Percentiles rank a stretch among this genome's conserved stretches.
Evolutionary conservation across 805 yeast species (phyloP).

Genomic region (Hanseniaspora lachancei): DNA sequence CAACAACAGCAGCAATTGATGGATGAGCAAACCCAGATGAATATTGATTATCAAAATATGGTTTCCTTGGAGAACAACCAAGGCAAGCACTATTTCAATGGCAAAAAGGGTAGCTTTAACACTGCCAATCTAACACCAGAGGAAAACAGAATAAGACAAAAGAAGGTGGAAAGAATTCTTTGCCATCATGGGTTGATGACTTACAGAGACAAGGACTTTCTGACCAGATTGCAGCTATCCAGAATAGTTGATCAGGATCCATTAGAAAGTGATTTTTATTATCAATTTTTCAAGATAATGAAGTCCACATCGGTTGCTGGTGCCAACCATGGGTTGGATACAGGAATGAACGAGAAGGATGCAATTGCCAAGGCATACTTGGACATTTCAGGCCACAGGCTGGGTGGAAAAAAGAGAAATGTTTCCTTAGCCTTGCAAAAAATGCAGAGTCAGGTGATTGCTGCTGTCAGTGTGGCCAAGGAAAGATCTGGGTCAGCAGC

Average conservation of each 20-base stretch:
- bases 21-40: neutral
- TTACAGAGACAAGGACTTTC: slow-evolving; percentile 91
- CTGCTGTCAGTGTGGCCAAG: slow-evolving; percentile 89
- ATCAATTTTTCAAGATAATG: slow-evolving; percentile 75
- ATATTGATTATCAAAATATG: slow-evolving; percentile 1
- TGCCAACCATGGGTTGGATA: slow-evolving; percentile 14
- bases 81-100: slow-evolving; percentile 12
- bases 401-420: slow-evolving; percentile 72
- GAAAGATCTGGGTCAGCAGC: slow-evolving; percentile 83
- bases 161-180: slow-evolving; percentile 60
- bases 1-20: slow-evolving; percentile 6
- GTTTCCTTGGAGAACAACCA: neutral
- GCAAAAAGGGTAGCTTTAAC: slow-evolving; percentile 18
- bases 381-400: slow-evolving; percentile 80
- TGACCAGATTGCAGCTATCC: slow-evolving; percentile 84
- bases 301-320: slow-evolving; percentile 25
- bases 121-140: slow-evolving; percentile 46
- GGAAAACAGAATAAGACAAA: slow-evolving; percentile 61
- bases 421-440: slow-evolving; percentile 87
- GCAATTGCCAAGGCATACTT: slow-evolving; percentile 86
- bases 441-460: slow-evolving; percentile 96
- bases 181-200: slow-evolving; percentile 89
- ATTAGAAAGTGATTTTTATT: slow-evolving; percentile 89
- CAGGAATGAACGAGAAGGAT: slow-evolving; percentile 41
- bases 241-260: slow-evolving; percentile 97